Conservation (phyloP, 2,329 filamentous ascomycete genomes). For the Emergomyces orientalis region DNA sequence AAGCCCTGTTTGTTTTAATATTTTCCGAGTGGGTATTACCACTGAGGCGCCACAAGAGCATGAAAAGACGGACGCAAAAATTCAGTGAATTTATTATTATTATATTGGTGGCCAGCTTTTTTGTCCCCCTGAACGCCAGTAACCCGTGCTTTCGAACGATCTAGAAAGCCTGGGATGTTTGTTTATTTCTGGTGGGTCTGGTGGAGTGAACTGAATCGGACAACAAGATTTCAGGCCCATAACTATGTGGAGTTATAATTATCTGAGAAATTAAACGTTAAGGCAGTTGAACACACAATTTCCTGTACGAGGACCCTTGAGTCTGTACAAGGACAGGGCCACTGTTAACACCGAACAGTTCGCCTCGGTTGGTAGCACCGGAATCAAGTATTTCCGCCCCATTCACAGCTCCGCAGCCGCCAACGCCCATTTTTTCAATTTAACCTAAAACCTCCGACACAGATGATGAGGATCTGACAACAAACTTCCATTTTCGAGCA, state of each 20-base stretch:
- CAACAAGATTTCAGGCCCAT: background rate
- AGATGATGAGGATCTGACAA: background rate
- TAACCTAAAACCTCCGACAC: background rate
- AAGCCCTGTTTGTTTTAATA: too few relatives aligned
- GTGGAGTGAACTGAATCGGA: background rate
- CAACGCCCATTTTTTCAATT: background rate
- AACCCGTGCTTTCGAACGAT: background rate
- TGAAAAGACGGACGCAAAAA: too few relatives aligned
- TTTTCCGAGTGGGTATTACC: too few relatives aligned
- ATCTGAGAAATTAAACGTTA: background rate
- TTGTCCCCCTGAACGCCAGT: too few relatives aligned
- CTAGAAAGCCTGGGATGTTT: background rate
- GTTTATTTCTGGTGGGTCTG: background rate
- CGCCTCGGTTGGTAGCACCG: background rate
- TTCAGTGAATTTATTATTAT: too few relatives aligned
- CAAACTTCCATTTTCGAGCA: background rate
- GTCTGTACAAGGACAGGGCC: too few relatives aligned
- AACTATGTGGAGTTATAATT: background rate
- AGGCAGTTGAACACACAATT: background rate
- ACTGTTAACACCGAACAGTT: too few relatives aligned
- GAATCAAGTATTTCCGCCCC: conserved; percentile 1
- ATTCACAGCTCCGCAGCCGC: background rate
- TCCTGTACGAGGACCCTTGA: too few relatives aligned
- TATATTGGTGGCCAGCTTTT: too few relatives aligned
- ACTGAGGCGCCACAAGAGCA: too few relatives aligned